These are phyloP conservation scores for Beauveria brongniartii DNA, from an alignment of 2,329 filamentous ascomycete species.

Conservation along the genomic window DNA sequence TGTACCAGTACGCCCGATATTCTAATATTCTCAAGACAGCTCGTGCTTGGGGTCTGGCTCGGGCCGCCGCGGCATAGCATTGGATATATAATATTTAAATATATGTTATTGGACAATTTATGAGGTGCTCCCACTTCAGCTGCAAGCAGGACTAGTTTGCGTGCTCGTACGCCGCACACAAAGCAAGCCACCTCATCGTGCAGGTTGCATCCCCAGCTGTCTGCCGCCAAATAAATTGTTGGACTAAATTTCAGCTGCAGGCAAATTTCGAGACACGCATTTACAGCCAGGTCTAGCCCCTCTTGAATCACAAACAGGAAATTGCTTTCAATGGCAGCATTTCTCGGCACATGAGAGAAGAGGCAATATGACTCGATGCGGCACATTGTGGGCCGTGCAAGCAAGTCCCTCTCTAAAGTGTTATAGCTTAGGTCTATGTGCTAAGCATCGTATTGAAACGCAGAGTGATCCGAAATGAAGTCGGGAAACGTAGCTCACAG, in stretches of 20 bases:
- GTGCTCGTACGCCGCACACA: background rate
- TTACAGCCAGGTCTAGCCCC: background rate
- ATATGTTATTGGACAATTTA: background rate
- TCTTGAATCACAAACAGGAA: background rate
- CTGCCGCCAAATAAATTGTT: background rate
- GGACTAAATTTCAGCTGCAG: background rate
- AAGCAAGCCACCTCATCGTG: background rate
- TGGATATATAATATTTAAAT: background rate
- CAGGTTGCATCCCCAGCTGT: background rate
- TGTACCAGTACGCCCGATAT: background rate
- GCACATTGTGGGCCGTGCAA: background rate
- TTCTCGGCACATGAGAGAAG: background rate
- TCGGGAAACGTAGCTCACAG: too few relatives aligned
- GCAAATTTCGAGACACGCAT: conserved; percentile 2
- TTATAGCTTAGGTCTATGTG: background rate
- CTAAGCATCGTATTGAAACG: background rate
- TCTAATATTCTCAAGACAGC: background rate
- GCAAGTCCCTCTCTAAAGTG: background rate
- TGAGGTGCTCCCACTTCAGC: background rate
- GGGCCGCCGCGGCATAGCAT: background rate
- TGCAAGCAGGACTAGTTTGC: background rate
- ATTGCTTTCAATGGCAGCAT: background rate
- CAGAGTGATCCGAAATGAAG: background rate
- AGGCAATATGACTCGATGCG: background rate
- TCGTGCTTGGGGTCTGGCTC: background rate